phyloP scores from a whole-genome alignment of 768 basidiomycete species.

The Leucosporidium scottii region DNA sequence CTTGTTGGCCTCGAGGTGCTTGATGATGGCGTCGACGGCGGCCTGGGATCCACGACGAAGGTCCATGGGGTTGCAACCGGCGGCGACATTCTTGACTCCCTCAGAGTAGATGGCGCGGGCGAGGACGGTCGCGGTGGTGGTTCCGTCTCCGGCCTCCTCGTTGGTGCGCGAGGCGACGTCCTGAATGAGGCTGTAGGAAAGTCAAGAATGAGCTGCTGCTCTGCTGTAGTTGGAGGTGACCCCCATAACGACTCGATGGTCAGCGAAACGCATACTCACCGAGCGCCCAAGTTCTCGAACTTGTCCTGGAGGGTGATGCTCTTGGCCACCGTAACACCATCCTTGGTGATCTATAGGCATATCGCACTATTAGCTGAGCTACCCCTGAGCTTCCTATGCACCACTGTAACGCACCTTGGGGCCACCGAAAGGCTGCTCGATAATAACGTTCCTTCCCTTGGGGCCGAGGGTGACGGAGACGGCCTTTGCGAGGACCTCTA shows the following conservation, averaged over 20 bases:
- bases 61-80: conserved; percentile 99
- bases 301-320: conserved; percentile 90
- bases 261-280: conserved; percentile 50
- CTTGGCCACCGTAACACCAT: conserved; percentile 98
- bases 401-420: conserved; percentile 36
- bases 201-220: background rate
- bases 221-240: background rate
- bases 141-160: conserved; percentile 94
- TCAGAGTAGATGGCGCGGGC: conserved; percentile 96
- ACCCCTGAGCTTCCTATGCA: no score
- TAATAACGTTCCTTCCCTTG: conserved; percentile 97
- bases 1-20: conserved; percentile 78
- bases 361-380: background rate
- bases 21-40: conserved; percentile 89
- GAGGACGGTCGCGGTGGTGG: conserved; percentile 94
- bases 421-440: conserved; percentile 57
- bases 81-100: conserved; percentile 98
- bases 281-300: conserved; percentile 96
- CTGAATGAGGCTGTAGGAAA: conserved; percentile 23
- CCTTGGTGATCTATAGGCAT: conserved; percentile 83
- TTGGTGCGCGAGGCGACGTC: conserved; percentile 47
- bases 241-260: background rate
- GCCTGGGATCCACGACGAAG: conserved; percentile 96
- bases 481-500: conserved; percentile 93
- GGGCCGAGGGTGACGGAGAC: conserved; percentile 94